Conservation (phyloP, 495 filamentous ascomycete species). For the Daldinia concentrica region DNA sequence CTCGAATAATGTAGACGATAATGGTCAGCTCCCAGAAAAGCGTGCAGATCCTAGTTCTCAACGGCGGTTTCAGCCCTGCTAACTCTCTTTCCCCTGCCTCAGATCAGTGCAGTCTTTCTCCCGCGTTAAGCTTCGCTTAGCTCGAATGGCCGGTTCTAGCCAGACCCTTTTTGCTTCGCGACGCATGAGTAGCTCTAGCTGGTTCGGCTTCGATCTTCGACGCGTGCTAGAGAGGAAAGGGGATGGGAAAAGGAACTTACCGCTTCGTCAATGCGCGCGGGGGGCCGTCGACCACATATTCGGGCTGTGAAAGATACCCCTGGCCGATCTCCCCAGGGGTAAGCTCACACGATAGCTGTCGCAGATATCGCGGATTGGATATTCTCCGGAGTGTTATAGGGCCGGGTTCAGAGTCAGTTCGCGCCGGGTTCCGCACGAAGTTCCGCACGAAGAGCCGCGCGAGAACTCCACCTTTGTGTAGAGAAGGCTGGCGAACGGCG, state of each 20-base stretch:
- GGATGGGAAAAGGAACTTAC: slow-evolving; percentile 22
- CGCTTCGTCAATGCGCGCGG: slow-evolving; percentile 21
- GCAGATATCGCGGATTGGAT: slow-evolving; percentile 37
- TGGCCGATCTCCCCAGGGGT: slow-evolving; percentile 16
- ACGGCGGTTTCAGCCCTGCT: slow-evolving; percentile 40
- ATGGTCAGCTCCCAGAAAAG: not conserved
- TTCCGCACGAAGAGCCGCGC: too few species aligned
- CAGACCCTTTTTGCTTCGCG: slow-evolving; percentile 6
- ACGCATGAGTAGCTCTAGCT: not conserved
- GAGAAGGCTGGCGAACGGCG: not conserved
- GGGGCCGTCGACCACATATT: slow-evolving; percentile 11
- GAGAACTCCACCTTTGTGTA: not conserved
- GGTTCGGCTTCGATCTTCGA: not conserved
- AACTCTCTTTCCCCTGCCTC: slow-evolving; percentile 24
- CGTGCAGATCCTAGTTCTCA: slow-evolving; percentile 4
- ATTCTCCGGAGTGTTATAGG: slow-evolving; percentile 17
- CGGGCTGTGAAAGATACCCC: slow-evolving; percentile 4
- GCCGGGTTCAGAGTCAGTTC: not conserved
- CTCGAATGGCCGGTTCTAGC: slow-evolving; percentile 6
- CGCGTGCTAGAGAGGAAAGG: not conserved
- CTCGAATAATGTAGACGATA: slow-evolving; percentile 17
- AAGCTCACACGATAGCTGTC: slow-evolving; percentile 31
- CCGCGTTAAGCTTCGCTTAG: slow-evolving; percentile 23
- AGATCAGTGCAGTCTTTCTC: slow-evolving; percentile 28
- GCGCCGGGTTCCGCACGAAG: not conserved